These are phyloP conservation scores for Ceratocystis alfenasii DNA, from an alignment of 2,329 filamentous ascomycete genomes.

Conservation along the genomic window DNA sequence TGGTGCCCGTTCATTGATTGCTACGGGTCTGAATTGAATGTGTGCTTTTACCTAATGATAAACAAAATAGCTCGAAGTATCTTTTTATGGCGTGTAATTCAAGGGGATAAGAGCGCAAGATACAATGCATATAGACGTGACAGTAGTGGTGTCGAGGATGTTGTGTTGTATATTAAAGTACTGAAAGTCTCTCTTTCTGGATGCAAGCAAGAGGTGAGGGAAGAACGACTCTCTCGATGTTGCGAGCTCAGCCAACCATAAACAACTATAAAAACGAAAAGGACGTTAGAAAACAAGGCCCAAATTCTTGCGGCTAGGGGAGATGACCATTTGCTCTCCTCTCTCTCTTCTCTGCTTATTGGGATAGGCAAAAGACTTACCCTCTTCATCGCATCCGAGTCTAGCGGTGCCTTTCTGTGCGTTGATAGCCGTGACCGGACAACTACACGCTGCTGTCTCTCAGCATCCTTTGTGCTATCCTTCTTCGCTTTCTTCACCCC, in stretches of 20 bases:
- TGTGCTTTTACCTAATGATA: not conserved
- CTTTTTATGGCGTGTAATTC: not conserved
- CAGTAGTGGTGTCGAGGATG: too few species aligned
- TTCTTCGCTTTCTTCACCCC: constrained; percentile 8
- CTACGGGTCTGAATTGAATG: not conserved
- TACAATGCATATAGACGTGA: too few species aligned
- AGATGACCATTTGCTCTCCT: not conserved
- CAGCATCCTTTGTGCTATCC: not conserved
- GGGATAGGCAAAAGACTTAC: constrained; percentile 3
- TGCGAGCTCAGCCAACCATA: constrained; percentile 17
- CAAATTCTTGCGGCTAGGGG: too few species aligned
- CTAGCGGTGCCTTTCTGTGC: constrained; percentile 19
- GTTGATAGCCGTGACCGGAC: constrained; percentile 19
- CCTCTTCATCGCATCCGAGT: constrained; percentile 21
- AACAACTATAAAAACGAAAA: constrained; percentile 14
- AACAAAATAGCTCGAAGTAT: not conserved
- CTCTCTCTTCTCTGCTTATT: not conserved
- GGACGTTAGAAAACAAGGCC: not conserved
- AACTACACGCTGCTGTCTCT: constrained; percentile 17
- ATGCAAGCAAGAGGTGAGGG: too few species aligned
- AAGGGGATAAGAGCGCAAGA: too few species aligned
- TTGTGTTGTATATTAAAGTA: too few species aligned
- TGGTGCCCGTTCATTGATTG: not conserved
- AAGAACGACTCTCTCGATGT: not conserved
- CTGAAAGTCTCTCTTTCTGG: too few species aligned